Conservation (phyloP, 2,329 filamentous ascomycete species). For the Orbilia brochopaga region DNA sequence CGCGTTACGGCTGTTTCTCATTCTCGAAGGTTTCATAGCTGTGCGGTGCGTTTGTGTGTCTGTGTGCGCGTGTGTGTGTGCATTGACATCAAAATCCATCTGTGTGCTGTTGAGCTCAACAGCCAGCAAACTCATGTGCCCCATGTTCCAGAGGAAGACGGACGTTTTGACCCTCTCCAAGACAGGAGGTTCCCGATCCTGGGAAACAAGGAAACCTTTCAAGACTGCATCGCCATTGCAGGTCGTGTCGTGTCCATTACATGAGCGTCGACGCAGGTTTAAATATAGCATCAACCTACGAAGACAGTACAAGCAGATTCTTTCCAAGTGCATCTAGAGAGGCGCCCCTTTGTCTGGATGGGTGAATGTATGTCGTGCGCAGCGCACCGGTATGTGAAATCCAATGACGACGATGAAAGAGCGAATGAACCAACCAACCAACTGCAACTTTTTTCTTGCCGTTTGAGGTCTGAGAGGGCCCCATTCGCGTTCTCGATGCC, state of each 20-base stretch:
- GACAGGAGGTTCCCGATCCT: slow-evolving; percentile 32
- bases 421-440: slow-evolving; percentile 9
- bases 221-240: slow-evolving; percentile 25
- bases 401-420: background rate
- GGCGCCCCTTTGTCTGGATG: background rate
- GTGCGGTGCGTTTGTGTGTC: slow-evolving; percentile 12
- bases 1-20: slow-evolving; percentile 19
- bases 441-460: too few species aligned
- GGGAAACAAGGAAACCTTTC: slow-evolving; percentile 8
- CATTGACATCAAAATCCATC: slow-evolving; percentile 47
- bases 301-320: background rate
- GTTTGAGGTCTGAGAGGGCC: slow-evolving; percentile 25
- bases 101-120: slow-evolving; percentile 30
- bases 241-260: slow-evolving; percentile 11
- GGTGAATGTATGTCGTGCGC: too few species aligned
- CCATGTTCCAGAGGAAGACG: slow-evolving; percentile 49
- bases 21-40: slow-evolving; percentile 49
- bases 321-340: background rate
- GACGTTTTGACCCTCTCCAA: slow-evolving; percentile 47
- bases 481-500: slow-evolving; percentile 16
- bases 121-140: slow-evolving; percentile 20
- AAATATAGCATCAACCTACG: slow-evolving; percentile 39
- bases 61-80: slow-evolving; percentile 25
- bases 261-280: slow-evolving; percentile 24
- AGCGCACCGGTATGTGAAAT: background rate